phyloP scores from a whole-genome alignment of 805 yeast species.

The Lipomyces kockii region DNA sequence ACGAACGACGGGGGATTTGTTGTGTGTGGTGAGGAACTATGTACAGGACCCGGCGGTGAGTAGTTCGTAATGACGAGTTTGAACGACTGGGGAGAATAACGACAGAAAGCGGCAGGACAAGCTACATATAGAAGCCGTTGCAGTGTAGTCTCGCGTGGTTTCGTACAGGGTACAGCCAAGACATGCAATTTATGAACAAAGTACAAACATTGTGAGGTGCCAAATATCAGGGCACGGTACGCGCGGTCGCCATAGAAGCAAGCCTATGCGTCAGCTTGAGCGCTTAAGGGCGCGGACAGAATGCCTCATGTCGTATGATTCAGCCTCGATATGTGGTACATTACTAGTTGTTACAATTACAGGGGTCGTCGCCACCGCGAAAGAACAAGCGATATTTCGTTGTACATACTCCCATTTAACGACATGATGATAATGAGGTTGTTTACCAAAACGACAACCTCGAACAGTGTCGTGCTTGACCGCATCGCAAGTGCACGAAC shows the following conservation, averaged over 20 bases:
- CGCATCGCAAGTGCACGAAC: no score
- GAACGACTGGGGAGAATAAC: background rate
- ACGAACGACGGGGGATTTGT: background rate
- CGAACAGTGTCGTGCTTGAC: no score
- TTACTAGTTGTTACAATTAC: background rate
- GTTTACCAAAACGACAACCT: no score
- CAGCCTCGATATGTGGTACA: background rate
- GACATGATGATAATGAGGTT: no score
- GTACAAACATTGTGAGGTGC: background rate
- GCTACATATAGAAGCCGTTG: background rate
- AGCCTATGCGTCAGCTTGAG: background rate
- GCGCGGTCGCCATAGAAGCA: background rate
- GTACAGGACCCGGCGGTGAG: background rate
- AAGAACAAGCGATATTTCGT: background rate
- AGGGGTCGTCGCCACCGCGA: background rate
- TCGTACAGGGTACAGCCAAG: background rate
- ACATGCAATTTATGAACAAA: background rate
- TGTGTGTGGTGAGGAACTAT: background rate
- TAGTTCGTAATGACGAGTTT: background rate
- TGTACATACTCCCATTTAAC: background rate
- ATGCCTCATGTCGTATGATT: background rate
- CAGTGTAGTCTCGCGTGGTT: background rate
- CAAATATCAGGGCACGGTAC: background rate
- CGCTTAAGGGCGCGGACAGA: background rate
- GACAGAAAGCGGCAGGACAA: background rate